A percentile compares a stretch with the other conserved stretches of the same genome.
Evolutionary conservation across 179 eudicot genomes (phyloP).

Genomic region (Patellifolia procumbens): DNA sequence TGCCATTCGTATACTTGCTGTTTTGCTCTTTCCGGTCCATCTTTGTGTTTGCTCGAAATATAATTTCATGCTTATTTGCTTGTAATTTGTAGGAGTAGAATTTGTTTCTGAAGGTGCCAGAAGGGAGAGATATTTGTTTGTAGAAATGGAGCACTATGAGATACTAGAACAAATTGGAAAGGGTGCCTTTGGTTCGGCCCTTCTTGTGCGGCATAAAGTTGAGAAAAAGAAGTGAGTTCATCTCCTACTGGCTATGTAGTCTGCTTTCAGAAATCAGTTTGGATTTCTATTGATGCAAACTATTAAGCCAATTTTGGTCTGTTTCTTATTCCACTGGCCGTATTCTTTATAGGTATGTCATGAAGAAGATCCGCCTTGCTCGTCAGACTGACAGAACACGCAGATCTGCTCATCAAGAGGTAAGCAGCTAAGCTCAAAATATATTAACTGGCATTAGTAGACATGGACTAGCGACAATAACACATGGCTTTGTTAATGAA

Average conservation of each 20-base stretch:
- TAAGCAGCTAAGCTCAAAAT: conserved; percentile 5
- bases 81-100: conserved; percentile 26
- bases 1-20: not conserved
- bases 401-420: conserved; percentile 60
- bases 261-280: conserved; percentile 7
- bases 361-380: conserved; percentile 57
- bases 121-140: conserved; percentile 4
- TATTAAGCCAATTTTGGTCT: not conserved
- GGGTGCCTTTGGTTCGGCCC: conserved; percentile 95
- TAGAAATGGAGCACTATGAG: conserved; percentile 87
- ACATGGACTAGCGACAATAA: not conserved
- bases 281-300: not conserved
- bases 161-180: conserved; percentile 91
- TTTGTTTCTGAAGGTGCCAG: conserved; percentile 4
- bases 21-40: not conserved
- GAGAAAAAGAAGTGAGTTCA: conserved; percentile 84
- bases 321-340: not conserved
- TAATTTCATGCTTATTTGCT: conserved; percentile 16
- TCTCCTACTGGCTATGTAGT: conserved; percentile 10
- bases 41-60: conserved; percentile 7
- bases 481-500: not conserved
- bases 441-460: not conserved
- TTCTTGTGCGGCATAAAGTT: conserved; percentile 79
- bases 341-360: conserved; percentile 45
- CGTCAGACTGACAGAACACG: conserved; percentile 55